Base-by-base conservation (phyloP, 805 yeast genomes). In the Cyberlindnera mississippiensis region DNA sequence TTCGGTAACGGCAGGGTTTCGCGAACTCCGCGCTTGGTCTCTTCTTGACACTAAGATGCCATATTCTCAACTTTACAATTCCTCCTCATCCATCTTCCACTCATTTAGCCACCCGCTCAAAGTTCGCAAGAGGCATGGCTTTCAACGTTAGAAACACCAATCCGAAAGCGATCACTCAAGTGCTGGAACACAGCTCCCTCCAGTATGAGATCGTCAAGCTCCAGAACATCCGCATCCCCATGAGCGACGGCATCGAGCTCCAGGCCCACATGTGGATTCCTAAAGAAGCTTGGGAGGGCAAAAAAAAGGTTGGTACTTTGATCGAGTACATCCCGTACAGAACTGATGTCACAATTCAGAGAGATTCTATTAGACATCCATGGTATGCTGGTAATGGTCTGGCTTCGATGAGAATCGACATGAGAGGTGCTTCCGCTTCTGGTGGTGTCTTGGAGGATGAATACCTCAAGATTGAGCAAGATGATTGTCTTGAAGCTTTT, bases 261-360 rank as follows among this genome's bases (percentile, higher is more conserved):
- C 65, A 62, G 46, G 75, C 72, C 3, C 69, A 69, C 47, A 55
- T 67, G 28, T 71, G 75, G 76, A 58, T 70, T 35, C 75, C 76
- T 5, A 51, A 56, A 18, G 55, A 55, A 3, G 69, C 71, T 2
- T 46, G 53, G 48, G 49, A 52, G n/a, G 41, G 44, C 1, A 50
- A 52, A n/a, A 34, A 50, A 28, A 50, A 63, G 29, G 59, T 67
- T 8, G 75, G 72, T 15, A 53, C 73, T 3, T 39, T 70, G 19
- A 55, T 70, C 28, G 76, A 71, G 48, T 70, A 71, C 46, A 62
- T 71, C 33, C 76, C 76, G 0, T 71, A 71, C 47, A 52, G 75
- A 50, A 69, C 72, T 11, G 63, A 61, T 44, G 76, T 67, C 45
- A 71, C 76, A 2, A 60, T 71, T 33, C 63, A 67, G 33, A 57